Percentiles rank a stretch among this genome's conserved stretches.
phyloP scores from a whole-genome alignment of 257 asterid genomes.

The Eustoma russellianum region DNA sequence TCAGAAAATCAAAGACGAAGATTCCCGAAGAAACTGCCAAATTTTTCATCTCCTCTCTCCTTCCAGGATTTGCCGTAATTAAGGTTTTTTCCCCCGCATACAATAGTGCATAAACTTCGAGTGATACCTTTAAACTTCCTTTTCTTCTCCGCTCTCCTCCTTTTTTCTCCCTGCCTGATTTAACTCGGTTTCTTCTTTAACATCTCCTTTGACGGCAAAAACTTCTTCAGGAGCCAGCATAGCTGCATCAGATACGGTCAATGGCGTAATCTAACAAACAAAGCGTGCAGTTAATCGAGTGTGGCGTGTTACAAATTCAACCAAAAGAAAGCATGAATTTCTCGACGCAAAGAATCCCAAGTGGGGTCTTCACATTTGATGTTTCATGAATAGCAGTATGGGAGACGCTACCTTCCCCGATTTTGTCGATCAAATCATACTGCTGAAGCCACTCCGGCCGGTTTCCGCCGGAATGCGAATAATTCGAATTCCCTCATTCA shows the following conservation, averaged over 20 bases:
- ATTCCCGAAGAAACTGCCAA: too few species aligned
- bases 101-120: too few species aligned
- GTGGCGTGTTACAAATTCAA: too few species aligned
- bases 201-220: slow-evolving; percentile 78
- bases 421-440: slow-evolving; percentile 87
- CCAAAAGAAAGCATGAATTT: not conserved
- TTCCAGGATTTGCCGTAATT: too few species aligned
- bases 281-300: not conserved
- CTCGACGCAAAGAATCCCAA: too few species aligned
- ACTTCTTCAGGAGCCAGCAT: slow-evolving; percentile 99
- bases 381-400: too few species aligned
- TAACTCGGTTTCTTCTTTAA: slow-evolving; percentile 87
- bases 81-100: too few species aligned
- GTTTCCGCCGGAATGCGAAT: slow-evolving; percentile 5
- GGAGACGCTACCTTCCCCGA: slow-evolving; percentile 98
- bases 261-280: slow-evolving; percentile 69
- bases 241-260: slow-evolving; percentile 94
- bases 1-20: too few species aligned
- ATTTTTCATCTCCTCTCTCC: too few species aligned
- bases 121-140: slow-evolving; percentile 74
- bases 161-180: slow-evolving; percentile 73
- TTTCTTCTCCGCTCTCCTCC: slow-evolving; percentile 90
- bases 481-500: slow-evolving; percentile 8
- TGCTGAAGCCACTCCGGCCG: slow-evolving; percentile 97
- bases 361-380: too few species aligned